phyloP scores from a whole-genome alignment of 2,329 filamentous ascomycete species.

The Bipolaris oryzae region DNA sequence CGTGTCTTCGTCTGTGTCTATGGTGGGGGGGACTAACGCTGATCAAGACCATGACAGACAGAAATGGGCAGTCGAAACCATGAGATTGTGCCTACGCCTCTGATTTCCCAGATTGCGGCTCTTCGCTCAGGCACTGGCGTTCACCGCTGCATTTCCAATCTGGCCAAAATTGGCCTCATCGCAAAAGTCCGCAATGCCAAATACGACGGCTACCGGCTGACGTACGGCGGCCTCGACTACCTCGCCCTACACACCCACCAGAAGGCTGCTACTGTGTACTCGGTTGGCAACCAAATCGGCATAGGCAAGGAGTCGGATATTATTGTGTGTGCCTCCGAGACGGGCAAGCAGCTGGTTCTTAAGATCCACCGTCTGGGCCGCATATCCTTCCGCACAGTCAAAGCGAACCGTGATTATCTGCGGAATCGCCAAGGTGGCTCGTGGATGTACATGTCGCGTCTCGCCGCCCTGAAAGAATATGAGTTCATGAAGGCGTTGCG shows the following conservation, averaged over 20 bases:
- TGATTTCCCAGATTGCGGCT: constrained; percentile 84
- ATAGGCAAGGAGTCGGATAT: constrained; percentile 99
- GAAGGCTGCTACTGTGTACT: constrained; percentile 80
- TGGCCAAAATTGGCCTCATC: constrained; percentile 92
- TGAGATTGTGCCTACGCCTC: constrained; percentile 88
- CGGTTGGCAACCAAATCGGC: constrained; percentile 90
- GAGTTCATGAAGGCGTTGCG: constrained; percentile 89
- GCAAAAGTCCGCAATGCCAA: constrained; percentile 92
- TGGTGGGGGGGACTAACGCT: constrained; percentile 46
- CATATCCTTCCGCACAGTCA: constrained; percentile 96
- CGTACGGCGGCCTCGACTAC: constrained; percentile 96
- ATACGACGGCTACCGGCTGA: constrained; percentile 96
- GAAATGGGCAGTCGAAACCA: constrained; percentile 96
- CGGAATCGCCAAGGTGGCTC: constrained; percentile 78
- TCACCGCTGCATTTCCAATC: constrained; percentile 82
- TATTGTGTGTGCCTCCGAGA: constrained; percentile 84
- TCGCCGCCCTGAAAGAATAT: constrained; percentile 92
- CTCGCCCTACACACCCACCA: constrained; percentile 92
- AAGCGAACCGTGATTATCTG: constrained; percentile 94
- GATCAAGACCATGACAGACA: constrained; percentile 63
- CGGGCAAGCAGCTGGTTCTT: constrained; percentile 78
- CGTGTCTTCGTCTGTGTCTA: constrained; percentile 20
- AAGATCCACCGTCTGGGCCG: constrained; percentile 96
- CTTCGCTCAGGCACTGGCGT: constrained; percentile 76
- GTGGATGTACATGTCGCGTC: constrained; percentile 97